Evolutionary conservation across 441 rosid species (phyloP).

Genomic region (Capsella rubella): DNA sequence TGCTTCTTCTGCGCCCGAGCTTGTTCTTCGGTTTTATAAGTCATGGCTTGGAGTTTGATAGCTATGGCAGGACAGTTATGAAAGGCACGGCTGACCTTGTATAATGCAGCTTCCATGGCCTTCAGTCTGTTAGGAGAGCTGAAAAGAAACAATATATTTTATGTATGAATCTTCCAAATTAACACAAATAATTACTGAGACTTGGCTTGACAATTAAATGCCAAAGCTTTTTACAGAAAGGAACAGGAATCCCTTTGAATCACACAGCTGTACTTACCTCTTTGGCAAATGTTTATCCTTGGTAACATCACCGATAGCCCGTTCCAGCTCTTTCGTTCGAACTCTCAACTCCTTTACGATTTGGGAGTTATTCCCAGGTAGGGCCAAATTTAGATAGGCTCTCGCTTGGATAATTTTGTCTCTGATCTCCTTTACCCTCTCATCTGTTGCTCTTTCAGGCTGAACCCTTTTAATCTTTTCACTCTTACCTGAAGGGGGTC

Average conservation of each 20-base stretch:
- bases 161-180: conserved; percentile 13
- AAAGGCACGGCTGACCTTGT: conserved; percentile 63
- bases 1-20: conserved; percentile 69
- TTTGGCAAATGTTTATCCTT: conserved; percentile 77
- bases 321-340: conserved; percentile 82
- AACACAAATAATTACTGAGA: background rate
- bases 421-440: conserved; percentile 71
- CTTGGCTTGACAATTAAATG: conserved; percentile 15
- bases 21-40: conserved; percentile 75
- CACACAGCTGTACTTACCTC: conserved; percentile 55
- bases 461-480: conserved; percentile 41
- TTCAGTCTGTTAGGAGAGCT: conserved; percentile 74
- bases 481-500: conserved; percentile 31
- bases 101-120: conserved; percentile 66
- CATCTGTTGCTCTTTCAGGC: conserved; percentile 53
- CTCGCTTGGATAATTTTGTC: conserved; percentile 84
- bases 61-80: conserved; percentile 75
- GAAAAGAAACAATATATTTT: conserved; percentile 43
- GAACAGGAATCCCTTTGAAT: conserved; percentile 24
- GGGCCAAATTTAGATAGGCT: conserved; percentile 73
- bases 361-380: conserved; percentile 75
- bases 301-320: conserved; percentile 59
- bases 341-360: conserved; percentile 75
- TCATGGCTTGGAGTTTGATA: conserved; percentile 75
- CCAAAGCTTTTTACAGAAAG: conserved; percentile 21